phyloP scores from a whole-genome alignment of 306 rosid species.

The Trifolium dubium region DNA sequence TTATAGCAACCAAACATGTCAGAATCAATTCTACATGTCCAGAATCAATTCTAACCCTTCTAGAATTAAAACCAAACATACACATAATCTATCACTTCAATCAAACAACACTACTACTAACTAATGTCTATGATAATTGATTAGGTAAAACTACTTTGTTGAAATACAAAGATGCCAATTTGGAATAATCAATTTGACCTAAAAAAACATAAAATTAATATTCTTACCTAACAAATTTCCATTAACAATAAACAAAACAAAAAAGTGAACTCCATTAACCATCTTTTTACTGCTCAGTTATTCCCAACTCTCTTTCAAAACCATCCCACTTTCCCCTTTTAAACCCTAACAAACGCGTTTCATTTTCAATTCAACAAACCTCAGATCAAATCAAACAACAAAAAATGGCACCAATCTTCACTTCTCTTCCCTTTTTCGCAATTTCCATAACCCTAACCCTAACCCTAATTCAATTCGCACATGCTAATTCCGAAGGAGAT shows the following conservation, averaged over 20 bases:
- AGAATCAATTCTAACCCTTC: too few relatives aligned
- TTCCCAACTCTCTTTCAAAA: constrained; percentile 45
- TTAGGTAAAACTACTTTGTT: background rate
- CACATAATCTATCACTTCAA: too few relatives aligned
- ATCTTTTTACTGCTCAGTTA: constrained; percentile 42
- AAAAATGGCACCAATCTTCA: constrained; percentile 16
- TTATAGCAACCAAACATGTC: too few relatives aligned
- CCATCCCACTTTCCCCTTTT: background rate
- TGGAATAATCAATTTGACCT: background rate
- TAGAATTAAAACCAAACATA: too few relatives aligned
- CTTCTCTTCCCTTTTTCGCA: constrained; percentile 33
- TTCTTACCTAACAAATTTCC: background rate
- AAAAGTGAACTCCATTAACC: background rate
- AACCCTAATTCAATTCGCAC: constrained; percentile 38
- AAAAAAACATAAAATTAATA: background rate
- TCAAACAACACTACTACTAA: too few relatives aligned
- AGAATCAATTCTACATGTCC: too few relatives aligned
- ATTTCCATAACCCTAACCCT: constrained; percentile 51
- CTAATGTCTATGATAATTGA: too few relatives aligned
- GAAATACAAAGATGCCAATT: background rate
- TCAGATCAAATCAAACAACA: constrained; percentile 39
- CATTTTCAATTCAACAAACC: background rate
- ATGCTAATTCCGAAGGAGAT: constrained; percentile 85
- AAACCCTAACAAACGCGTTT: constrained; percentile 35
- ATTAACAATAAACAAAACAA: background rate